A percentile compares a stretch with the other conserved stretches of the same genome.
Conservation (phyloP, 1,284 basidiomycete species). For the Malassezia sympodialis region DNA sequence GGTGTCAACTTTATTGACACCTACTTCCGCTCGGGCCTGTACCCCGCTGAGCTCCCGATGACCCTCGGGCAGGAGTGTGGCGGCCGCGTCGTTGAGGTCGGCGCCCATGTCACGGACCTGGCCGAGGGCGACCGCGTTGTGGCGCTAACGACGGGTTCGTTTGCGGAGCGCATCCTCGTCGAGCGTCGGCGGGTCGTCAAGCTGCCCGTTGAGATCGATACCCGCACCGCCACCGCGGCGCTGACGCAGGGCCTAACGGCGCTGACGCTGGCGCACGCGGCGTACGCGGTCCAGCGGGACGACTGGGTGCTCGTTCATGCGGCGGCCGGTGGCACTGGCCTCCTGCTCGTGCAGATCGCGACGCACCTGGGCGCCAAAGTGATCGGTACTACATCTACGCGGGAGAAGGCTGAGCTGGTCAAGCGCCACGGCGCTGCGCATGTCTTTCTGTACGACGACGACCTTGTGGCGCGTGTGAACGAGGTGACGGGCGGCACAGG, state of each 20-base stretch:
- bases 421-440: conserved; percentile 71
- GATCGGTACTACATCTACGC: conserved; percentile 83
- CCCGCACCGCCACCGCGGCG: conserved; percentile 60
- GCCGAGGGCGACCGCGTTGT: conserved; percentile 59
- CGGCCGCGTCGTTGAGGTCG: conserved; percentile 63
- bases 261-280: conserved; percentile 66
- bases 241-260: conserved; percentile 72
- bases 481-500: conserved; percentile 72
- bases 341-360: conserved; percentile 53
- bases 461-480: conserved; percentile 20
- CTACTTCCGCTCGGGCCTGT: conserved; percentile 50
- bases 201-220: conserved; percentile 54
- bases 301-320: conserved; percentile 69
- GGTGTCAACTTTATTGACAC: conserved; percentile 60
- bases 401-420: conserved; percentile 74
- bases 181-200: conserved; percentile 60
- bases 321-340: conserved; percentile 65
- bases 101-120: conserved; percentile 47
- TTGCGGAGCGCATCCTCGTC: conserved; percentile 66
- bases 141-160: conserved; percentile 54
- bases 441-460: conserved; percentile 65
- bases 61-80: conserved; percentile 68
- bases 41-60: conserved; percentile 58
- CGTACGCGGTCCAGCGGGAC: conserved; percentile 64
- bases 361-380: conserved; percentile 64